A percentile compares a stretch with the other conserved stretches of the same genome.
phyloP scores from a whole-genome alignment of 1,139 yeast species.

The Hansenula sp. region DNA sequence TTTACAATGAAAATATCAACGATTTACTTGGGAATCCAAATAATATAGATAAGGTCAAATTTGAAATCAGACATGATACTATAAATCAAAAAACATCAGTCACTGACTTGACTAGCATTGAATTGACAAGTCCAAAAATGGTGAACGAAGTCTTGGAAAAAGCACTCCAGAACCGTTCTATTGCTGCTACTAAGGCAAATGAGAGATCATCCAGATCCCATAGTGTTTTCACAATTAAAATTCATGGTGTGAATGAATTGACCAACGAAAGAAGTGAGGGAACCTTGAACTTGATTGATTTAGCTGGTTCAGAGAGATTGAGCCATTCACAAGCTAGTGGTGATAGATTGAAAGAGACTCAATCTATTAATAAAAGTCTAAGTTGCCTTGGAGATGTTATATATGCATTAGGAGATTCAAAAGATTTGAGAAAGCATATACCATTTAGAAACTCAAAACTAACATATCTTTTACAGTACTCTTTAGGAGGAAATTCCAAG shows the following conservation, averaged over 20 bases:
- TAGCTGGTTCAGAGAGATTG: constrained; percentile 91
- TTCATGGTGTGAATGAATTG: constrained; percentile 48
- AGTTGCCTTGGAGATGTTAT: constrained; percentile 92
- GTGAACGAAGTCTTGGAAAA: constrained; percentile 46
- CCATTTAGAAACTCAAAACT: constrained; percentile 60
- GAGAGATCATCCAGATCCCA: constrained; percentile 73
- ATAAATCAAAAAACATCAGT: constrained; percentile 47
- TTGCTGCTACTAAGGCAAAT: constrained; percentile 80
- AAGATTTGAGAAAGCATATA: constrained; percentile 33
- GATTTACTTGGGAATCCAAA: constrained; percentile 49
- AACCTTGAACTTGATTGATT: constrained; percentile 67
- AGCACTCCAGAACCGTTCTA: constrained; percentile 63
- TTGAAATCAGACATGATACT: constrained; percentile 75
- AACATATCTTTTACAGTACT: constrained; percentile 79
- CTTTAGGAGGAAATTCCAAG: constrained; percentile 82
- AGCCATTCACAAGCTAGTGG: constrained; percentile 74
- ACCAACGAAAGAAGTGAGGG: constrained; percentile 56
- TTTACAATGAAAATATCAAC: constrained; percentile 75
- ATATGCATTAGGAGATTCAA: constrained; percentile 50
- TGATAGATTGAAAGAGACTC: constrained; percentile 80
- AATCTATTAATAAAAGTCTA: constrained; percentile 82
- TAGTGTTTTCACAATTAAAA: constrained; percentile 65
- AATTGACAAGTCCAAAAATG: constrained; percentile 42
- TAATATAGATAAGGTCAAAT: constrained; percentile 32
- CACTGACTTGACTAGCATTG: constrained; percentile 52